Conservation (phyloP, 2,329 filamentous ascomycete genomes). For the Ophiosphaerella narmari region DNA sequence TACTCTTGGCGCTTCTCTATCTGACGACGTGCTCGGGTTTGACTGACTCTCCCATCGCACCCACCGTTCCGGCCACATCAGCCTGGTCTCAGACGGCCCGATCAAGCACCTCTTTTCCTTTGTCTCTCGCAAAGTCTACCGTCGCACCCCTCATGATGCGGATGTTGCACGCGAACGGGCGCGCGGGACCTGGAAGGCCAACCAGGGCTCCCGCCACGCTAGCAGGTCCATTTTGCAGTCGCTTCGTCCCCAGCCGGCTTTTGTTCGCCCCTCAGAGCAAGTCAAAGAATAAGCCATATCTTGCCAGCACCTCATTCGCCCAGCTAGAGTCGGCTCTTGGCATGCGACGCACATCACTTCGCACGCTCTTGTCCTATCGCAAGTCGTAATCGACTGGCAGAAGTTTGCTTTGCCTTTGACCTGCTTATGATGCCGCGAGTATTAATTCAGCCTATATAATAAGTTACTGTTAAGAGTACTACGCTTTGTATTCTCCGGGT, state of each 20-base stretch:
- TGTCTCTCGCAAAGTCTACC: not conserved
- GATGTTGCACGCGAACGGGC: slow-evolving; percentile 21
- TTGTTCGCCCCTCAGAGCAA: slow-evolving; percentile 17
- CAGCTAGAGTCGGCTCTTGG: slow-evolving; percentile 3
- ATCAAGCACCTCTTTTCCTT: slow-evolving; percentile 8
- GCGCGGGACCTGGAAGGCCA: slow-evolving; percentile 10
- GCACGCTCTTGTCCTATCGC: not conserved
- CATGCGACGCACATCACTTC: slow-evolving; percentile 16
- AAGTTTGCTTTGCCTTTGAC: too few species aligned
- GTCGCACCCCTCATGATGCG: slow-evolving; percentile 12
- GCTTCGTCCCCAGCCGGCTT: slow-evolving; percentile 14
- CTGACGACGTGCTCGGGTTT: slow-evolving; percentile 7
- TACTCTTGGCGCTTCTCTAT: too few species aligned
- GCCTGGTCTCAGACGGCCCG: slow-evolving; percentile 27
- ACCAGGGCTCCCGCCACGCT: slow-evolving; percentile 15
- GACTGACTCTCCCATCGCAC: slow-evolving; percentile 20
- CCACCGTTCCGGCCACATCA: slow-evolving; percentile 25
- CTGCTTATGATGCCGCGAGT: too few species aligned
- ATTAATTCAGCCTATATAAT: too few species aligned
- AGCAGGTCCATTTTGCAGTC: slow-evolving; percentile 20
- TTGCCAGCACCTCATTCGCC: slow-evolving; percentile 23
- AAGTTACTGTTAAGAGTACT: too few species aligned
- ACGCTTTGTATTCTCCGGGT: too few species aligned
- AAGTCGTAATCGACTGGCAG: too few species aligned
- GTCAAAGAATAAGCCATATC: slow-evolving; percentile 23